Percentiles rank a stretch among this genome's conserved stretches.
Evolutionary conservation across 148 eudicot genomes (phyloP).

Genomic region (Vaccinium macrocarpon): DNA sequence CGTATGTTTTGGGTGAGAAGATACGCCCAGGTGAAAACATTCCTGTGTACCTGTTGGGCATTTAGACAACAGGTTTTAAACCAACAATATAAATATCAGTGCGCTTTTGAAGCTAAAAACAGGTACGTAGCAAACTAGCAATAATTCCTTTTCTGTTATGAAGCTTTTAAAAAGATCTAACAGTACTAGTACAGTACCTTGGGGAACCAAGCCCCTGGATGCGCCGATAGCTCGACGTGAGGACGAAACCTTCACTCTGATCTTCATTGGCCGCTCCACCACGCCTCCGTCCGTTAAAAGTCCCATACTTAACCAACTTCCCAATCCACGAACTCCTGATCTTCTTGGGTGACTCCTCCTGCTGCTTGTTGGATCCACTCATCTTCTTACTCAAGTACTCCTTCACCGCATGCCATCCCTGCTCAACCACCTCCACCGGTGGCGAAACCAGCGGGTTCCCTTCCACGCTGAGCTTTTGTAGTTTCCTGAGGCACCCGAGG

Average conservation of each 20-base stretch:
- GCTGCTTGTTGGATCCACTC: constrained; percentile 30
- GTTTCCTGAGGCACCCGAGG: constrained; percentile 58
- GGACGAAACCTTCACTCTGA: constrained; percentile 26
- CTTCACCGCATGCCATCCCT: constrained; percentile 50
- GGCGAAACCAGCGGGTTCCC: constrained; percentile 76
- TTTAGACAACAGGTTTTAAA: too few species aligned
- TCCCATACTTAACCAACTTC: constrained; percentile 42
- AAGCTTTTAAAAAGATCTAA: too few species aligned
- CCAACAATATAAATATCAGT: too few species aligned
- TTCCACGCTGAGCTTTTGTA: constrained; percentile 60
- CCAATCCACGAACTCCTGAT: constrained; percentile 46
- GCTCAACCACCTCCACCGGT: constrained; percentile 59
- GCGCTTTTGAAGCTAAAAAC: not conserved
- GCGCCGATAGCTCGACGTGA: constrained; percentile 24
- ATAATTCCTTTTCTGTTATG: too few species aligned
- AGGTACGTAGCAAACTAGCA: not conserved
- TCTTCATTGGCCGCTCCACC: constrained; percentile 7
- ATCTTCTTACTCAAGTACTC: constrained; percentile 59
- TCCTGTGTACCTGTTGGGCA: constrained; percentile 19
- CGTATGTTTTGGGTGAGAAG: constrained; percentile 42
- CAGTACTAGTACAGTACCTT: constrained; percentile 20
- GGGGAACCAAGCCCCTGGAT: constrained; percentile 63
- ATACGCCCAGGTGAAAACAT: constrained; percentile 59
- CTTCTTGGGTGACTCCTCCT: constrained; percentile 38
- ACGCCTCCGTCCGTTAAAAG: constrained; percentile 33